Evolutionary conservation across 345 rosid species (phyloP), one percentile per base, ranked within the genome.

Genomic region (Alliaria petiolata): DNA sequence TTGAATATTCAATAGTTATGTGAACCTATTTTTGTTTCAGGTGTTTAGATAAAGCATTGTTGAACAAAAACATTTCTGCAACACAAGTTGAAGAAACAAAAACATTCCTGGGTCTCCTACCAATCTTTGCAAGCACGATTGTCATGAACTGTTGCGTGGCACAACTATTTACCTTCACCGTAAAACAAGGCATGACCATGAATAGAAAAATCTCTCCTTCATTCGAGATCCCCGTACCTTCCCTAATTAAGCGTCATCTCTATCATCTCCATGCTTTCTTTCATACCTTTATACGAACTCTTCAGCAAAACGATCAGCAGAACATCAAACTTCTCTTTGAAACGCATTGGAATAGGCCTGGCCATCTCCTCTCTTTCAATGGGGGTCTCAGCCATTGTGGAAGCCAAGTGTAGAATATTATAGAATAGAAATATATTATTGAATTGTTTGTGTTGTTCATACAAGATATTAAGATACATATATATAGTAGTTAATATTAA

Each of bases 71-170:
- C 12, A 44, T 80, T 11, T 74, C 73, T 3, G 26, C 38, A 50
- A 49, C 55, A 34, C 77, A 83, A 45, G 80, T 86, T 15, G 79
- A 82, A 28, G 87, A 86, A 76, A 70, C 86, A 68, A 82, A 60
- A 76, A 67, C 77, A 11, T 81, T 85, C 65, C 20, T 82, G 0
- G 74, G 85, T 30, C 81, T 89, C 40, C 57, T 85, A 36, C 95
- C 87, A 13, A 85, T 86, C 30, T 86, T 82, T 30, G 81, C 34
- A 0, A 72, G 85, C 85, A 85, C 88, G 3, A 83, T 89, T 71
- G 66, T 80, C 81, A 82, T 82, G 88, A 86, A 78, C 65, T 80
- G 83, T 40, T 89, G 88, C 72, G 66, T 85, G 4, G 91, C 91
- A 31, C 88, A 85, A 46, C 66, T 89, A 7, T 71, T 67, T 28